phyloP scores from a whole-genome alignment of 805 yeast genomes.

The Saturnispora besseyi region DNA sequence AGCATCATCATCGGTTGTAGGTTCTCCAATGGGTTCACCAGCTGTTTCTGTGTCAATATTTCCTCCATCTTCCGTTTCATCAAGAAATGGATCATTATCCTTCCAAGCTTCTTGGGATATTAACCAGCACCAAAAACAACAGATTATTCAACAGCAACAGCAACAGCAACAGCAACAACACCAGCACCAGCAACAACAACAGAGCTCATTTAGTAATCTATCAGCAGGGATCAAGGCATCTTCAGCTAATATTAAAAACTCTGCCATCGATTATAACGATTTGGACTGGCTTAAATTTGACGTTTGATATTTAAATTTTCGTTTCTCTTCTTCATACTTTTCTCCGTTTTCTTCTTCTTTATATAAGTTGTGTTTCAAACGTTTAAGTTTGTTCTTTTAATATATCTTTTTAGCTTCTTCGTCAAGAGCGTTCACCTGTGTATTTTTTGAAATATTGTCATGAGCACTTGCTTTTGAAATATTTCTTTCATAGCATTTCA shows the following conservation, averaged over 20 bases:
- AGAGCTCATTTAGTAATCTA: conserved; percentile 13
- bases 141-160: background rate
- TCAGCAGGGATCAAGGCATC: conserved; percentile 16
- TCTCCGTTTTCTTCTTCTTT: background rate
- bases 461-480: background rate
- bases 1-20: conserved; percentile 10
- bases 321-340: background rate
- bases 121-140: background rate
- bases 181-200: background rate
- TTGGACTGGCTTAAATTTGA: conserved; percentile 31
- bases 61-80: conserved; percentile 17
- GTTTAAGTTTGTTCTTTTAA: background rate
- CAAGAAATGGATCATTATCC: conserved; percentile 22
- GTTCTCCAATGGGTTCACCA: conserved; percentile 17
- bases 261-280: conserved; percentile 18
- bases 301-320: conserved; percentile 13
- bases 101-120: conserved; percentile 13
- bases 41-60: conserved; percentile 9
- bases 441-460: background rate
- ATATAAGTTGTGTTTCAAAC: background rate
- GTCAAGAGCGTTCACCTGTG: background rate
- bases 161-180: background rate
- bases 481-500: background rate
- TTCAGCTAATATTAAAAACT: background rate
- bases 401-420: background rate